These are phyloP conservation scores for Lecanicillium sp. DNA, from an alignment of 2,329 filamentous ascomycete genomes.

Conservation along the genomic window DNA sequence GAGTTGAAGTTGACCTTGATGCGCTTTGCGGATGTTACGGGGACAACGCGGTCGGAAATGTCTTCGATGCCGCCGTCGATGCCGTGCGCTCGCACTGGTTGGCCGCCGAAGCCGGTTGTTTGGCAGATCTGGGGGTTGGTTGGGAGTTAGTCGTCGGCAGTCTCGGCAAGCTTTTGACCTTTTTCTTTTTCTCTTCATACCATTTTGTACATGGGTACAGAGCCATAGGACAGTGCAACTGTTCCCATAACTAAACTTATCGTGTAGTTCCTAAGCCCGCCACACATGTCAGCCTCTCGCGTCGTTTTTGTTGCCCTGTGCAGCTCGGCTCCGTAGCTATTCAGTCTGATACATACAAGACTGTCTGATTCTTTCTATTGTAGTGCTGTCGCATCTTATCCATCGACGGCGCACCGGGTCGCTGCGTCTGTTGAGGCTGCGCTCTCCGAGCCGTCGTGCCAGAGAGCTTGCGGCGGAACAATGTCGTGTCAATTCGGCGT, in stretches of 20 bases:
- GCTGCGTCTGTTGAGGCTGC: slow-evolving; percentile 18
- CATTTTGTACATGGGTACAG: slow-evolving; percentile 84
- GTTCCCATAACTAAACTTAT: slow-evolving; percentile 72
- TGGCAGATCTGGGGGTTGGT: slow-evolving; percentile 58
- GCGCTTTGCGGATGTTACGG: slow-evolving; percentile 71
- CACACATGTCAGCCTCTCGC: too few species aligned
- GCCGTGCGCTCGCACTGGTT: slow-evolving; percentile 74
- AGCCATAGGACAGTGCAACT: slow-evolving; percentile 72
- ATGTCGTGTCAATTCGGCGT: slow-evolving; percentile 14
- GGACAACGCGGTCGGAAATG: slow-evolving; percentile 67
- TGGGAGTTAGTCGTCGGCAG: not conserved
- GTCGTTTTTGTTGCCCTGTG: too few species aligned
- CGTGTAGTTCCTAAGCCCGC: slow-evolving; percentile 54
- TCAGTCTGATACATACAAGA: slow-evolving; percentile 21
- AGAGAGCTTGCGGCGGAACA: slow-evolving; percentile 22
- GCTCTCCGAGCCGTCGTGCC: slow-evolving; percentile 17
- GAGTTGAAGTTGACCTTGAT: slow-evolving; percentile 95
- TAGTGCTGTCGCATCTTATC: slow-evolving; percentile 57
- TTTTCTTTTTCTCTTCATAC: too few species aligned
- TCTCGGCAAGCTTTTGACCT: not conserved
- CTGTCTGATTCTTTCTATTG: slow-evolving; percentile 58
- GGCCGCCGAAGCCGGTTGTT: slow-evolving; percentile 85
- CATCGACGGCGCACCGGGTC: slow-evolving; percentile 36
- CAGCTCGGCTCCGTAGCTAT: too few species aligned
- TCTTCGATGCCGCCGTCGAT: slow-evolving; percentile 47